Evolutionary conservation across 2,329 filamentous ascomycete genomes (phyloP).

Genomic region (Fusarium pseudograminearum): DNA sequence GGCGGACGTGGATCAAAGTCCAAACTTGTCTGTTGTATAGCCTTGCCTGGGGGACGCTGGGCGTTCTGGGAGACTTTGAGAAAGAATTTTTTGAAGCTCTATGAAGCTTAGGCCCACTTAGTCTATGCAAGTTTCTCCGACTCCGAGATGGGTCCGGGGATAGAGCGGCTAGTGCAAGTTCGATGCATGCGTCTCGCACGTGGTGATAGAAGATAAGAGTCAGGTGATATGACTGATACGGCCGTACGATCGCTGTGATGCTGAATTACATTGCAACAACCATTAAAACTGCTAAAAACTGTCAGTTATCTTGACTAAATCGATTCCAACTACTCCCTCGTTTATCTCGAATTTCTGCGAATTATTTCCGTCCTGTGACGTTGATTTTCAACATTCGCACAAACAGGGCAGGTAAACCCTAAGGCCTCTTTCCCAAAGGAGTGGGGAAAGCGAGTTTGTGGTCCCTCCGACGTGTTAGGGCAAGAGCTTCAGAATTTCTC

Average conservation of each 20-base stretch:
- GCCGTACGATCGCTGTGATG: too few species aligned
- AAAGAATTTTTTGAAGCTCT: slow-evolving; percentile 57
- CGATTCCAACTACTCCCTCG: accelerated
- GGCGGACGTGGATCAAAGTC: slow-evolving; percentile 48
- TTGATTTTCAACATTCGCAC: slow-evolving; percentile 3
- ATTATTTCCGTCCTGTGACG: slow-evolving; percentile 26
- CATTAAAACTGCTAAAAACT: neutral
- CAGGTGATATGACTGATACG: slow-evolving; percentile 43
- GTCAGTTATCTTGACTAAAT: accelerated
- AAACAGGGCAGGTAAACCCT: slow-evolving; percentile 58
- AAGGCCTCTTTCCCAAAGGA: slow-evolving; percentile 52
- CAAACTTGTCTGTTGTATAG: slow-evolving; percentile 50
- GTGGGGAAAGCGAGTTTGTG: slow-evolving; percentile 60
- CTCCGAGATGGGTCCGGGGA: slow-evolving; percentile 34
- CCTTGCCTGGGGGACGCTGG: slow-evolving; percentile 47
- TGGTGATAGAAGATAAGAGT: slow-evolving; percentile 30
- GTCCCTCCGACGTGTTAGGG: slow-evolving; percentile 53
- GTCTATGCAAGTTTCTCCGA: slow-evolving; percentile 43
- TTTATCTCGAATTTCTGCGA: slow-evolving; percentile 5
- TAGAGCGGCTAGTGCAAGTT: slow-evolving; percentile 16
- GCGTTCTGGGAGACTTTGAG: slow-evolving; percentile 44
- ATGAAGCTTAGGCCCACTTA: slow-evolving; percentile 47
- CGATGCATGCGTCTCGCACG: slow-evolving; percentile 31
- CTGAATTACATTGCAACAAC: neutral
- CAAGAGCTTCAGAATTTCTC: slow-evolving; percentile 62